phyloP scores from a whole-genome alignment of 1,139 yeast genomes.

The Saccharomyces uvarum region DNA sequence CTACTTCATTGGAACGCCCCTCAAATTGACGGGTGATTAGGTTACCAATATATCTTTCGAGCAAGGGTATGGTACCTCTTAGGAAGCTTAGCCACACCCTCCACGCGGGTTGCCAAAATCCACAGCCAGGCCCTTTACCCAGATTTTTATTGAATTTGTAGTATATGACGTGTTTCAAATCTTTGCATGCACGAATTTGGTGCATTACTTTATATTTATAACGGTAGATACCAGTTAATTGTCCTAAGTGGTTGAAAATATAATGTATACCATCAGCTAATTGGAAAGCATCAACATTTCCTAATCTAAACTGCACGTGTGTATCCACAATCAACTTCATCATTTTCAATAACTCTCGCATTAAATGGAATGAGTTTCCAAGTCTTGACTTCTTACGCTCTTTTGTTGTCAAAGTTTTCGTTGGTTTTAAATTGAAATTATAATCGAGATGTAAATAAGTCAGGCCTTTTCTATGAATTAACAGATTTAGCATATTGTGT shows the following conservation, averaged over 20 bases:
- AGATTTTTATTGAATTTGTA: slow-evolving; percentile 68
- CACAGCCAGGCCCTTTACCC: slow-evolving; percentile 98
- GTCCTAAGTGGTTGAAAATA: slow-evolving; percentile 87
- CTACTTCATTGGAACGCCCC: slow-evolving; percentile 89
- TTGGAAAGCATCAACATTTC: slow-evolving; percentile 88
- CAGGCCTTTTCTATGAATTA: slow-evolving; percentile 85
- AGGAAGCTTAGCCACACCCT: slow-evolving; percentile 89
- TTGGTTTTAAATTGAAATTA: slow-evolving; percentile 92
- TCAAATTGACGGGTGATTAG: slow-evolving; percentile 88
- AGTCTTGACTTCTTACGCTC: slow-evolving; percentile 93
- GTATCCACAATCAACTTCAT: slow-evolving; percentile 84
- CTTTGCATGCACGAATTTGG: slow-evolving; percentile 93
- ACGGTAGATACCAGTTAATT: slow-evolving; percentile 90
- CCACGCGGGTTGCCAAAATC: slow-evolving; percentile 99
- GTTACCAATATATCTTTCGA: slow-evolving; percentile 94
- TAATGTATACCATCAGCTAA: slow-evolving; percentile 91
- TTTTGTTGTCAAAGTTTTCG: slow-evolving; percentile 90
- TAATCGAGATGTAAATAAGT: slow-evolving; percentile 91
- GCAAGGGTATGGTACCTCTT: slow-evolving; percentile 85
- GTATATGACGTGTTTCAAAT: slow-evolving; percentile 84
- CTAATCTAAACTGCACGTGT: slow-evolving; percentile 83
- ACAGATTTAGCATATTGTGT: slow-evolving; percentile 80
- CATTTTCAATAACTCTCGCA: slow-evolving; percentile 78
- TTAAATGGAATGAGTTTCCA: slow-evolving; percentile 92
- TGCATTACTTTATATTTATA: slow-evolving; percentile 98